Evolutionary conservation across 2,329 filamentous ascomycete species (phyloP).

Genomic region (Aspergillus nomiae): DNA sequence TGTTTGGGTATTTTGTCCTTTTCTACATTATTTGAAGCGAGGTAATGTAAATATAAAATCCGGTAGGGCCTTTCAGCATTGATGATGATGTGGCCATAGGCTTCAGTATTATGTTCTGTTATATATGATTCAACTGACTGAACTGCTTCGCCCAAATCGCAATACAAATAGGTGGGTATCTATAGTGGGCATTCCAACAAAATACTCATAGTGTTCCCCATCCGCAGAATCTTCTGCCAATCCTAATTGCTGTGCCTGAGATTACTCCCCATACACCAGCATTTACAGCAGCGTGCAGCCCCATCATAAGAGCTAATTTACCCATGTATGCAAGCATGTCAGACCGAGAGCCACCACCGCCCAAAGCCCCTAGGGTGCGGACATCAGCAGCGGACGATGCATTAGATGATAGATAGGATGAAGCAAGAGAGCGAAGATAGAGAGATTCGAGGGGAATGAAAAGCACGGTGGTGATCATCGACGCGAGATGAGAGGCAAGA

Average conservation of each 20-base stretch:
- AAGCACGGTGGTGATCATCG: constrained; percentile 38
- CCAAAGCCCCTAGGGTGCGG: constrained; percentile 35
- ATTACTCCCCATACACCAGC: constrained; percentile 41
- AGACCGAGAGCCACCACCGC: constrained; percentile 33
- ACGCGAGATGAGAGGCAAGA: constrained; percentile 44
- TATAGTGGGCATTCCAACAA: not conserved
- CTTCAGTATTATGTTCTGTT: not conserved
- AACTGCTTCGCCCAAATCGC: not conserved
- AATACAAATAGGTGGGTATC: not conserved
- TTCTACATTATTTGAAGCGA: not conserved
- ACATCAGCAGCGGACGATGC: constrained; percentile 32
- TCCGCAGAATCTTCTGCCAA: constrained; percentile 43
- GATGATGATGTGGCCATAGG: not conserved
- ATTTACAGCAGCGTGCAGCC: constrained; percentile 40
- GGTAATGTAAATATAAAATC: not conserved
- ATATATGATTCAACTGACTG: not conserved
- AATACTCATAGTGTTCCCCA: constrained; percentile 36
- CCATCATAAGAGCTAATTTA: constrained; percentile 39
- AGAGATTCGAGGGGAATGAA: constrained; percentile 45
- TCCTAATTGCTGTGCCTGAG: constrained; percentile 39
- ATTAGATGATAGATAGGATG: constrained; percentile 36
- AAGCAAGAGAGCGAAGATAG: constrained; percentile 42
- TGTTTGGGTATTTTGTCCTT: not conserved
- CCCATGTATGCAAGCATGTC: constrained; percentile 38
- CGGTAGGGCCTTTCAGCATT: not conserved